Conservation (phyloP, 441 rosid species). For the Eutrema salsugineum region DNA sequence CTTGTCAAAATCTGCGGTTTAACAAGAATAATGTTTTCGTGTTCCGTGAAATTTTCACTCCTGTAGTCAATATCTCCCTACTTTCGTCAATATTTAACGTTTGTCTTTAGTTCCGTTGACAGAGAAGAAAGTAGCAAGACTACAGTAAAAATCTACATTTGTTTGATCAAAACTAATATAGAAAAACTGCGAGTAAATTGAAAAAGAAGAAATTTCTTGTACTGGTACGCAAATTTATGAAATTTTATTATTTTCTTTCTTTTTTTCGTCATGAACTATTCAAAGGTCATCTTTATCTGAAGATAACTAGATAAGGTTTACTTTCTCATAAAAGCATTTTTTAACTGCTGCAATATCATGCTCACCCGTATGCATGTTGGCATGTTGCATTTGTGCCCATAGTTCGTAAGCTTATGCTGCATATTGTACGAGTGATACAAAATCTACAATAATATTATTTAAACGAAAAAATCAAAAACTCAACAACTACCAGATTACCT, state of each 20-base stretch:
- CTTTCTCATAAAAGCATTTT: background rate
- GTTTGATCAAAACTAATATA: background rate
- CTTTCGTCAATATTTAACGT: background rate
- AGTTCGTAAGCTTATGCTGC: background rate
- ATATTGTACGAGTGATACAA: too few species aligned
- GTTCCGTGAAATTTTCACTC: too few species aligned
- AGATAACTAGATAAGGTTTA: slow-evolving; percentile 24
- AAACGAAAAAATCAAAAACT: background rate
- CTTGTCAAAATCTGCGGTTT: too few species aligned
- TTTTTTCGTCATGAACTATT: background rate
- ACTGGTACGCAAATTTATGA: background rate
- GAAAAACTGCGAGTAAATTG: background rate
- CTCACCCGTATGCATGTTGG: slow-evolving; percentile 1
- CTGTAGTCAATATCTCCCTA: too few species aligned
- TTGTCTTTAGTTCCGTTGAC: background rate
- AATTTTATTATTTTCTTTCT: background rate
- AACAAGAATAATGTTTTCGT: too few species aligned
- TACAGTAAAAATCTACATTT: background rate
- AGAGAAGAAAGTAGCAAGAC: background rate
- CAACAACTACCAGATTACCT: background rate
- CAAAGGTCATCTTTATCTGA: background rate
- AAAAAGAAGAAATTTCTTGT: background rate
- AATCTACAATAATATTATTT: background rate
- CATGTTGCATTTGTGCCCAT: slow-evolving; percentile 6
- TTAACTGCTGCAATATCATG: slow-evolving; percentile 6